These are phyloP conservation scores for Cinchona pubescens DNA, from an alignment of 257 asterid species.

Conservation along the genomic window DNA sequence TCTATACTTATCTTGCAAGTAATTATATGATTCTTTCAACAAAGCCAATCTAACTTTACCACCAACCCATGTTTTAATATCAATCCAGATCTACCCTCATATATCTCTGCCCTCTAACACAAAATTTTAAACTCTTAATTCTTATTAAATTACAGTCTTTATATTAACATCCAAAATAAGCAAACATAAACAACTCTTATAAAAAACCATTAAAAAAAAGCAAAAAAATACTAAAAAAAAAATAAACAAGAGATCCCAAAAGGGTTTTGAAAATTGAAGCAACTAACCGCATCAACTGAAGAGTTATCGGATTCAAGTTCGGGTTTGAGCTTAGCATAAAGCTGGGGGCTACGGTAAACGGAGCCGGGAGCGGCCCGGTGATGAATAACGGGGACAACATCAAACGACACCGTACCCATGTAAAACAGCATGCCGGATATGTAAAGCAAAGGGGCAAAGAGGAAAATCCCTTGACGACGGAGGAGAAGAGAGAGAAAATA, in stretches of 20 bases:
- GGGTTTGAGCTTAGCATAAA: conserved; percentile 59
- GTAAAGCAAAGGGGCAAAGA: conserved; percentile 81
- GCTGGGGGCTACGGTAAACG: conserved; percentile 81
- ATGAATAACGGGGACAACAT: conserved; percentile 53
- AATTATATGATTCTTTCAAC: background rate
- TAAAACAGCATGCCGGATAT: conserved; percentile 82
- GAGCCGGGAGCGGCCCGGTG: conserved; percentile 76
- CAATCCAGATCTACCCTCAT: conserved; percentile 10
- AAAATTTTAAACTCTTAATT: background rate
- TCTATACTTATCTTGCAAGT: background rate
- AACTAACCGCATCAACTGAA: conserved; percentile 80
- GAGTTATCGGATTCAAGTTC: conserved; percentile 82
- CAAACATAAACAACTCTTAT: background rate
- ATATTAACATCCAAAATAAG: background rate
- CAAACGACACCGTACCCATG: conserved; percentile 94
- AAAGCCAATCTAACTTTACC: background rate
- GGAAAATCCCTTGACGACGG: conserved; percentile 82
- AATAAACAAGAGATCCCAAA: conserved; percentile 6
- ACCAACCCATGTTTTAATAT: background rate
- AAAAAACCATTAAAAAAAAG: background rate
- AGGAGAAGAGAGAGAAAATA: conserved; percentile 60
- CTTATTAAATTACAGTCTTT: background rate
- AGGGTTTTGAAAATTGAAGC: background rate
- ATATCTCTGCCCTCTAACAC: background rate
- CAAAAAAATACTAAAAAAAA: background rate